phyloP scores from a whole-genome alignment of 2,329 filamentous ascomycete species.

The Endoconidiophora polonica region DNA sequence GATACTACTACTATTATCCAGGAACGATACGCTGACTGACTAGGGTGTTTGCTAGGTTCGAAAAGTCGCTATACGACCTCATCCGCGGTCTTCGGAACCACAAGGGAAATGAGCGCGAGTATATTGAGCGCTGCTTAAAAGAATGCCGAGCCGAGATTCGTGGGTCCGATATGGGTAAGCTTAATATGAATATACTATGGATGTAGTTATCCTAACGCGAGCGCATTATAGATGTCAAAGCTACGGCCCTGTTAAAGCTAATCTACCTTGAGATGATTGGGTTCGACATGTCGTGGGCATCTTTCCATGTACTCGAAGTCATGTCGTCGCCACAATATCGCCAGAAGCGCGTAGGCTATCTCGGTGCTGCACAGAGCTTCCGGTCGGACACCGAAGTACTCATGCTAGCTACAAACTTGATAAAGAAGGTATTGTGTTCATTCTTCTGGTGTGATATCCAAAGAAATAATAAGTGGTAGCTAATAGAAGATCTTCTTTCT shows the following conservation, averaged over 20 bases:
- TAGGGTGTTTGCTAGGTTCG: slow-evolving; percentile 51
- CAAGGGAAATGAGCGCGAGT: slow-evolving; percentile 87
- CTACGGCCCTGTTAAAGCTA: slow-evolving; percentile 85
- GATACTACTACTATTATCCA: too few relatives aligned
- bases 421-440: slow-evolving; percentile 58
- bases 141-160: slow-evolving; percentile 91
- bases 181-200: not conserved
- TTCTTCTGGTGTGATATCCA: not conserved
- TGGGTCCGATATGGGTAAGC: slow-evolving; percentile 75
- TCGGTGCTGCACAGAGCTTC: slow-evolving; percentile 92
- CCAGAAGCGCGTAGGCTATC: slow-evolving; percentile 88
- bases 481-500: not conserved
- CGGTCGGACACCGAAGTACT: slow-evolving; percentile 88
- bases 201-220: not conserved
- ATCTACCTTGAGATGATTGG: slow-evolving; percentile 98
- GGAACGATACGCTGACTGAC: not conserved
- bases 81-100: slow-evolving; percentile 90
- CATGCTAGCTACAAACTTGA: slow-evolving; percentile 89
- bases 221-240: slow-evolving; percentile 59
- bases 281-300: slow-evolving; percentile 98
- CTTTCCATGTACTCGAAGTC: slow-evolving; percentile 95
- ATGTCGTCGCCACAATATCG: slow-evolving; percentile 93
- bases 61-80: slow-evolving; percentile 97
- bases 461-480: not conserved
- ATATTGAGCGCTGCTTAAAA: slow-evolving; percentile 81